Percentiles rank a stretch among this genome's conserved stretches.
Conservation (phyloP, 805 yeast species). For the Candida fluviatilis region DNA sequence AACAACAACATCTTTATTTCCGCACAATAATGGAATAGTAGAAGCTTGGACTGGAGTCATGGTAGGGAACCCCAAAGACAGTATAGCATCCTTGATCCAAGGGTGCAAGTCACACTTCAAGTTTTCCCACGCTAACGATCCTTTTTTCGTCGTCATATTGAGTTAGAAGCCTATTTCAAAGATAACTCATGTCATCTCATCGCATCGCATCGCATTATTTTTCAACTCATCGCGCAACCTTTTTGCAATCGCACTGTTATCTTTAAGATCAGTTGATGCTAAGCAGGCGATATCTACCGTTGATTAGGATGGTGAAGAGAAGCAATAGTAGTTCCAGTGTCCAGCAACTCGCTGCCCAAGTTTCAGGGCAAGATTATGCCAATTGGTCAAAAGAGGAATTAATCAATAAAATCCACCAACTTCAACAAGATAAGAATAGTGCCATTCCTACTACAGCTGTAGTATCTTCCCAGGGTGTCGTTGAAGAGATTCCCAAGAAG, state of each 20-base stretch:
- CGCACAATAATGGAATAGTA: constrained; percentile 77
- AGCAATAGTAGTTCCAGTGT: neutral
- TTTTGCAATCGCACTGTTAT: neutral
- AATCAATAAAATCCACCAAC: neutral
- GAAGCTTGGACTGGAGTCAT: constrained; percentile 99
- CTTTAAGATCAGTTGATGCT: neutral
- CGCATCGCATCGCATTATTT: neutral
- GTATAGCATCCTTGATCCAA: constrained; percentile 70
- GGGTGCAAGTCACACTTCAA: constrained; percentile 52
- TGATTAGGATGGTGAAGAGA: constrained; percentile 3
- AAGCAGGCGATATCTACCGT: neutral
- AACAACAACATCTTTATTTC: constrained; percentile 91
- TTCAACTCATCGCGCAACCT: neutral
- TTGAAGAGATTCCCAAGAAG: constrained; percentile 4
- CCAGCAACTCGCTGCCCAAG: neutral
- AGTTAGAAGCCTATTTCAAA: neutral
- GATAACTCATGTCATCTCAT: no score
- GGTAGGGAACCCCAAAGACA: constrained; percentile 65
- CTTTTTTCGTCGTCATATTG: constrained; percentile 22
- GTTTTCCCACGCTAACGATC: constrained; percentile 59
- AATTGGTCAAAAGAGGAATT: constrained; percentile 2
- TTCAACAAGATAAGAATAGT: neutral
- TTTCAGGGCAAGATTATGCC: neutral
- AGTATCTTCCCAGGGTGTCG: no score
- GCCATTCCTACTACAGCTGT: no score